A percentile compares a stretch with the other conserved stretches of the same genome.
phyloP scores from a whole-genome alignment of 805 yeast species.

The Hagleromyces aurorensis region DNA sequence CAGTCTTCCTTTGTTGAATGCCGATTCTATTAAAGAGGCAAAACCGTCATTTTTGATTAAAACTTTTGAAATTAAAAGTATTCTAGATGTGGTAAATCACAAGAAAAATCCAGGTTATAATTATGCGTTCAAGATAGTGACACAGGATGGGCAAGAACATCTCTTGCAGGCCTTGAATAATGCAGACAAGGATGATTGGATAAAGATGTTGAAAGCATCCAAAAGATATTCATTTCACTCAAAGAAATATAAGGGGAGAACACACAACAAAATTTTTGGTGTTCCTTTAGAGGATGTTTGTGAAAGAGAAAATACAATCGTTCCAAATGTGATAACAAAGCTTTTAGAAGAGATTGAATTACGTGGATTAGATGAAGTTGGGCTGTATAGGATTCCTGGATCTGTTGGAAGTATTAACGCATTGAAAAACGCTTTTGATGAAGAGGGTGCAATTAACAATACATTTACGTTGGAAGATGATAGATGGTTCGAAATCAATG shows the following conservation, averaged over 20 bases:
- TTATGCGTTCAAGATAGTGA: constrained; percentile 34
- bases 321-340: constrained; percentile 61
- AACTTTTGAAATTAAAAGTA: constrained; percentile 37
- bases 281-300: constrained; percentile 75
- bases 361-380: constrained; percentile 87
- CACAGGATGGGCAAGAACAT: constrained; percentile 44
- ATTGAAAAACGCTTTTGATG: constrained; percentile 47
- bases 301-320: constrained; percentile 50
- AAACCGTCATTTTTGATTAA: constrained; percentile 44
- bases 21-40: constrained; percentile 33
- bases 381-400: constrained; percentile 73
- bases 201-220: constrained; percentile 36
- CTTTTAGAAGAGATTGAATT: constrained; percentile 70
- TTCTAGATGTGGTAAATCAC: constrained; percentile 33
- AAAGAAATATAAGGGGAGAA: constrained; percentile 33
- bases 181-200: constrained; percentile 68
- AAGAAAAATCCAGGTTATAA: constrained; percentile 16
- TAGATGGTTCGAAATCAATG: constrained; percentile 71
- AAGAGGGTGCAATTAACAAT: constrained; percentile 35
- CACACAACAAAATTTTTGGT: constrained; percentile 63
- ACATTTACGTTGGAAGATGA: constrained; percentile 42
- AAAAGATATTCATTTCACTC: constrained; percentile 38
- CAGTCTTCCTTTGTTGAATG: constrained; percentile 52
- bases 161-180: constrained; percentile 61
- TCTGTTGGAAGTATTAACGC: constrained; percentile 50